Evolutionary conservation across 768 basidiomycete genomes (phyloP).

Genomic region (Termitomyces sp.): DNA sequence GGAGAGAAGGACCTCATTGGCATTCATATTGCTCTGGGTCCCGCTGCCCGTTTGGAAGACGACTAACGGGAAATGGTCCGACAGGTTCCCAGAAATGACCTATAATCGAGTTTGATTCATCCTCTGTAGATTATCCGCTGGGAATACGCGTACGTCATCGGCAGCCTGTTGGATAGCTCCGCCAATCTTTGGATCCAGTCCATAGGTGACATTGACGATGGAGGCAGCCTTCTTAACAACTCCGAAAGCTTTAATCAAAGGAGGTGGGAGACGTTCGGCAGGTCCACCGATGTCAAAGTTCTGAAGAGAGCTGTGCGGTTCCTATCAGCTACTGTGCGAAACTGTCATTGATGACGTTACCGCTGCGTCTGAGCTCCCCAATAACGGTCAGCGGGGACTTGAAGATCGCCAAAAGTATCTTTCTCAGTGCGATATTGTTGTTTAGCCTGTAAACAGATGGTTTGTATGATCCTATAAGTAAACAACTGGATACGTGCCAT

Average conservation of each 20-base stretch:
- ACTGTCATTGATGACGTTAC: slow-evolving; percentile 28
- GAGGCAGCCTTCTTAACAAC: slow-evolving; percentile 97
- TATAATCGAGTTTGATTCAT: slow-evolving; percentile 22
- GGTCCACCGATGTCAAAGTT: slow-evolving; percentile 99
- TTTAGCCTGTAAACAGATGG: slow-evolving; percentile 23
- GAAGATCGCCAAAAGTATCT: slow-evolving; percentile 94
- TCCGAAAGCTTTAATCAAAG: slow-evolving; percentile 97
- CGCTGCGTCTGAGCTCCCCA: slow-evolving; percentile 99
- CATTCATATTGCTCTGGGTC: slow-evolving; percentile 99
- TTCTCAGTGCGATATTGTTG: slow-evolving; percentile 72
- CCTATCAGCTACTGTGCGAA: background rate
- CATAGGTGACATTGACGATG: slow-evolving; percentile 84
- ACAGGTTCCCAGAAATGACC: slow-evolving; percentile 94
- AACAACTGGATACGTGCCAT: slow-evolving; percentile 19
- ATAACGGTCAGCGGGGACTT: slow-evolving; percentile 73
- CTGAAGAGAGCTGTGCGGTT: slow-evolving; percentile 60
- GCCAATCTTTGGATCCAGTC: slow-evolving; percentile 82
- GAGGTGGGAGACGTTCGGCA: slow-evolving; percentile 86
- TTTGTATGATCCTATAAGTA: background rate
- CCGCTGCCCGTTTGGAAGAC: slow-evolving; percentile 99
- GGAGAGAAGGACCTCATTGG: slow-evolving; percentile 69
- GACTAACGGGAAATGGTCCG: slow-evolving; percentile 95
- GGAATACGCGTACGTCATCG: slow-evolving; percentile 61
- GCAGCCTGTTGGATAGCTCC: slow-evolving; percentile 89
- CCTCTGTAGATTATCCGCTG: background rate